Conservation (phyloP, 1,284 basidiomycete genomes). For the Ganoderma sinense region DNA sequence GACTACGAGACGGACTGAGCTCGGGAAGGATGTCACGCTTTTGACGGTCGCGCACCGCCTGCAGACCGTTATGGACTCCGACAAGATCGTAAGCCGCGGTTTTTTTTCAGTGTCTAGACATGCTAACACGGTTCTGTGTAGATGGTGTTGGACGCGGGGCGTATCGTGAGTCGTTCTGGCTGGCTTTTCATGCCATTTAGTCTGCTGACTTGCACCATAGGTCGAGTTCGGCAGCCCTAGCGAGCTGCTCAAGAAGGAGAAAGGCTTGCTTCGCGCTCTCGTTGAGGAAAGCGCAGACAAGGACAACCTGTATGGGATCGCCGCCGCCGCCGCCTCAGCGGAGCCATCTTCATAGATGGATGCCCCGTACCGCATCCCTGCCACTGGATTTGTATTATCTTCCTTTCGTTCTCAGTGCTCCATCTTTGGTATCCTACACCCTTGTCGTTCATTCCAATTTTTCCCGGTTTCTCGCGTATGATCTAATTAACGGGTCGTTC, state of each 20-base stretch:
- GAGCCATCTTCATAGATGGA: background rate
- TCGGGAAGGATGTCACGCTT: slow-evolving; percentile 62
- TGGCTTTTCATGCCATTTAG: background rate
- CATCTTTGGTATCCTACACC: background rate
- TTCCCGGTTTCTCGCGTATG: background rate
- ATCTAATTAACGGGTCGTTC: background rate
- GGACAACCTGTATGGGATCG: slow-evolving; percentile 55
- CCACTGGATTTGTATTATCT: background rate
- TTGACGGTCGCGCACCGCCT: slow-evolving; percentile 75
- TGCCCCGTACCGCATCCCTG: background rate
- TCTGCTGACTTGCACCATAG: slow-evolving; percentile 36
- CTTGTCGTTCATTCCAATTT: background rate
- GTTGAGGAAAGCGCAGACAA: slow-evolving; percentile 66
- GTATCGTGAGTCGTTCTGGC: slow-evolving; percentile 36
- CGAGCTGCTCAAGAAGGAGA: slow-evolving; percentile 60
- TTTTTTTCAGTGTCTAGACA: slow-evolving; percentile 8
- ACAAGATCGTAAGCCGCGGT: slow-evolving; percentile 44
- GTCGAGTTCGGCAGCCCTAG: slow-evolving; percentile 68
- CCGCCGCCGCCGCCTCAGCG: slow-evolving; percentile 24
- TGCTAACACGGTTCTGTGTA: slow-evolving; percentile 18
- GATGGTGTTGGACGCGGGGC: slow-evolving; percentile 50
- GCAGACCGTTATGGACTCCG: slow-evolving; percentile 74
- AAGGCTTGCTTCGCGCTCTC: slow-evolving; percentile 60
- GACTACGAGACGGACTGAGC: slow-evolving; percentile 67
- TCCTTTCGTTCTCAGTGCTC: background rate